Conservation (phyloP, 2,329 filamentous ascomycete genomes). For the Venturia oleaginea region DNA sequence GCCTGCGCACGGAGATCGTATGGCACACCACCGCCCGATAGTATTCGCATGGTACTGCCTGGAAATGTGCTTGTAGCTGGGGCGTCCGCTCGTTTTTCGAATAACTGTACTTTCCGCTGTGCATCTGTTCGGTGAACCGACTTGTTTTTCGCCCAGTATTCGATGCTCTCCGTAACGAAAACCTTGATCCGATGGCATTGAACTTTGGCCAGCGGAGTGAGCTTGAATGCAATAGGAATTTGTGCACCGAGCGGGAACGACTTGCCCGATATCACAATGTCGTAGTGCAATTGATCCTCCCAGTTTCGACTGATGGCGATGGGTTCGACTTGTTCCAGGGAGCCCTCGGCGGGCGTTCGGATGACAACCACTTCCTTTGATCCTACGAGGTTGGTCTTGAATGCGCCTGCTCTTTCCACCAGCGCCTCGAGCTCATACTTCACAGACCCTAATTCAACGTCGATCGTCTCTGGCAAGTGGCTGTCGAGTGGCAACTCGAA, state of each 20-base stretch:
- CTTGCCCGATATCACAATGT: slow-evolving; percentile 93
- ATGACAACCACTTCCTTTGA: slow-evolving; percentile 75
- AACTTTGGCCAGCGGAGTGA: slow-evolving; percentile 86
- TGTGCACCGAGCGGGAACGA: slow-evolving; percentile 82
- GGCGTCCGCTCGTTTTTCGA: slow-evolving; percentile 80
- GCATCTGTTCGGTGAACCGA: slow-evolving; percentile 78
- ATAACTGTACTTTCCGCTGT: slow-evolving; percentile 72
- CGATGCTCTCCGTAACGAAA: slow-evolving; percentile 79
- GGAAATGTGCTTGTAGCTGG: slow-evolving; percentile 64
- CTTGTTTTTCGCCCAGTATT: slow-evolving; percentile 82
- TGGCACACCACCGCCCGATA: slow-evolving; percentile 72
- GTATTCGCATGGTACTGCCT: slow-evolving; percentile 65
- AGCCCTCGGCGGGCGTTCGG: slow-evolving; percentile 76
- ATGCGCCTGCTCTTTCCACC: slow-evolving; percentile 78
- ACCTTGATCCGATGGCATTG: slow-evolving; percentile 90
- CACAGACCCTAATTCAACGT: slow-evolving; percentile 75
- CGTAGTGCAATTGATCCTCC: slow-evolving; percentile 93
- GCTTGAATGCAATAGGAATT: slow-evolving; percentile 87
- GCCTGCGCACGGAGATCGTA: slow-evolving; percentile 50
- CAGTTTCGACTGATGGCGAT: slow-evolving; percentile 89
- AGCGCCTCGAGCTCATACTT: slow-evolving; percentile 81
- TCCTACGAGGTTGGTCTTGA: slow-evolving; percentile 79
- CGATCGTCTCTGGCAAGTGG: slow-evolving; percentile 71
- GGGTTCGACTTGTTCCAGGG: slow-evolving; percentile 81
- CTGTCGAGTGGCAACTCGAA: slow-evolving; percentile 81